Evolutionary conservation across 129 eudicot genomes (phyloP).

Genomic region (Flaveria linearis): DNA sequence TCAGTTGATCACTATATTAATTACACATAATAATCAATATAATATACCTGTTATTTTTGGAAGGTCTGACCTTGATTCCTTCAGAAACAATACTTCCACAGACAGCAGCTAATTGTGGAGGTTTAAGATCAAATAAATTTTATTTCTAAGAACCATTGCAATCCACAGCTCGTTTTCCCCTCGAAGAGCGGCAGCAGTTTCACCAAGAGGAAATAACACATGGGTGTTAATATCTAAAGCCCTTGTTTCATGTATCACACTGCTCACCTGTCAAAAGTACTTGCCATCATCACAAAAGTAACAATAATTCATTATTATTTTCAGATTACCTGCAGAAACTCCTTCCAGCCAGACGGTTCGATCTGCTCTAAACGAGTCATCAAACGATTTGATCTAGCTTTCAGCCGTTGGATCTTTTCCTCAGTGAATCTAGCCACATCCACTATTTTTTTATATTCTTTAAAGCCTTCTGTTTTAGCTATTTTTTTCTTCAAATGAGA

Average conservation of each 20-base stretch:
- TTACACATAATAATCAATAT: neutral
- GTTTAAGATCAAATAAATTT: constrained; percentile 68
- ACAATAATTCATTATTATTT: constrained; percentile 13
- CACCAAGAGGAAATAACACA: constrained; percentile 91
- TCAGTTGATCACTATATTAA: neutral
- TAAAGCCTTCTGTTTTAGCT: constrained; percentile 89
- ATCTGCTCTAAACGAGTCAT: constrained; percentile 77
- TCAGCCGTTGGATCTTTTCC: constrained; percentile 84
- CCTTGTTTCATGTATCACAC: constrained; percentile 88
- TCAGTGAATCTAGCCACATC: constrained; percentile 73
- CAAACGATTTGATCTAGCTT: constrained; percentile 77
- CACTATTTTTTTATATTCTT: constrained; percentile 83
- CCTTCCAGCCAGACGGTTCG: constrained; percentile 99
- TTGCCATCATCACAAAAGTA: neutral
- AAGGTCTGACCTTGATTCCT: constrained; percentile 90
- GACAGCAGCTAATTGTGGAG: constrained; percentile 97
- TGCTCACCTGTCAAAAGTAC: constrained; percentile 71
- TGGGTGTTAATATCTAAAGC: constrained; percentile 90
- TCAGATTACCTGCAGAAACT: constrained; percentile 78
- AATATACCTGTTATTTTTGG: constrained; percentile 70
- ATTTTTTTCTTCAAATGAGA: constrained; percentile 83
- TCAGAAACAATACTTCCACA: constrained; percentile 92
- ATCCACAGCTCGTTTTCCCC: constrained; percentile 99
- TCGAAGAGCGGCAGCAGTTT: constrained; percentile 99
- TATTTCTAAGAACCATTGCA: constrained; percentile 90